phyloP scores from a whole-genome alignment of 208 protist species.

The Acanthamoeba triangularis region DNA sequence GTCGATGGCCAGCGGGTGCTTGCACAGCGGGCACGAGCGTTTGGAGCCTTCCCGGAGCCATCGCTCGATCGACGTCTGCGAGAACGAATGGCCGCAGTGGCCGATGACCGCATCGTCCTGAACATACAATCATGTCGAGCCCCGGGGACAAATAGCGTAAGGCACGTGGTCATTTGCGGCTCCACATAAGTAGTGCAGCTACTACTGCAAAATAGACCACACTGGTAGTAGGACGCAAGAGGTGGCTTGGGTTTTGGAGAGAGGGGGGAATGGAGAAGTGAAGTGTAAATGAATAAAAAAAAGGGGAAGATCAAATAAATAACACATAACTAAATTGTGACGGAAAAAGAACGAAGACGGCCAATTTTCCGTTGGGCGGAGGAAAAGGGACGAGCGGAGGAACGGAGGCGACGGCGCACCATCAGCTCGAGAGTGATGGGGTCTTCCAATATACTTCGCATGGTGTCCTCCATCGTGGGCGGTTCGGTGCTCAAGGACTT shows the following conservation, averaged over 20 bases:
- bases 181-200: too few relatives aligned
- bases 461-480: slow-evolving; percentile 9
- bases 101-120: slow-evolving; percentile 60
- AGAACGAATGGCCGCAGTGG: slow-evolving; percentile 56
- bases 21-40: slow-evolving; percentile 42
- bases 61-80: background rate
- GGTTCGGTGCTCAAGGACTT: background rate
- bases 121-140: too few relatives aligned
- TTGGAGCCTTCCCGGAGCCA: slow-evolving; percentile 3
- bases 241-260: too few relatives aligned
- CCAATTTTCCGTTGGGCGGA: background rate
- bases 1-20: background rate
- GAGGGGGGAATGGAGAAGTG: too few relatives aligned
- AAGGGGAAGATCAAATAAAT: too few relatives aligned
- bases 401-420: background rate
- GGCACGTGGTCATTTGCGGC: too few relatives aligned
- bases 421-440: slow-evolving; percentile 61
- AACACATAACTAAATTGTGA: too few relatives aligned
- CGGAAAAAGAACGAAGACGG: too few relatives aligned
- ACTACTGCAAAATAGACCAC: too few relatives aligned
- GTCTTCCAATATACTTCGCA: slow-evolving; percentile 63
- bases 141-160: too few relatives aligned
- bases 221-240: too few relatives aligned
- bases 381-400: background rate
- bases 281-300: too few relatives aligned